Conservation (phyloP, 2,329 filamentous ascomycete species). For the Sordariomycetes sp. region DNA sequence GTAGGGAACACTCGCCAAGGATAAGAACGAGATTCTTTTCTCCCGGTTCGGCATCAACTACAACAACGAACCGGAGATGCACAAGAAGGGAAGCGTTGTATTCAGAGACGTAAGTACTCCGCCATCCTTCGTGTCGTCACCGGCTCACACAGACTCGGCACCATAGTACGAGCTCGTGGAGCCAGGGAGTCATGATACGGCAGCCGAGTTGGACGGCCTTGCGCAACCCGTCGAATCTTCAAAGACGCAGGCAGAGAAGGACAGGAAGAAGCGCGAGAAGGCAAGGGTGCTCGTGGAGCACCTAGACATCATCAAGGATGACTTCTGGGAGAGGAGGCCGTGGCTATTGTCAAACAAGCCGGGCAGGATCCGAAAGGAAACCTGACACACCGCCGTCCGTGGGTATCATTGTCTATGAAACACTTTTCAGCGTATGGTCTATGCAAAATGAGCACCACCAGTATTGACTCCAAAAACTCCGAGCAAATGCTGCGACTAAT, state of each 20-base stretch:
- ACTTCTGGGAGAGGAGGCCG: slow-evolving; percentile 81
- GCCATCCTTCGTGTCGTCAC: not conserved
- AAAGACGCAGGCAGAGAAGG: slow-evolving; percentile 73
- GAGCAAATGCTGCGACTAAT: not conserved
- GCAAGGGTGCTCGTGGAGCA: slow-evolving; percentile 75
- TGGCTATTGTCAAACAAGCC: slow-evolving; percentile 73
- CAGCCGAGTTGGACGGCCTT: slow-evolving; percentile 33
- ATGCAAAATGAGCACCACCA: not conserved
- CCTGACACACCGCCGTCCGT: slow-evolving; percentile 14
- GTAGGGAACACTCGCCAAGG: slow-evolving; percentile 69
- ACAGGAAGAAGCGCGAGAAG: slow-evolving; percentile 71
- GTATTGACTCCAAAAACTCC: not conserved
- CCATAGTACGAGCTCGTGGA: slow-evolving; percentile 62
- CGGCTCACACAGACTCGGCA: slow-evolving; percentile 12
- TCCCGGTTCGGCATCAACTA: slow-evolving; percentile 88
- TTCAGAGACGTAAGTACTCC: slow-evolving; percentile 59
- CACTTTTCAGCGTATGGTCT: not conserved
- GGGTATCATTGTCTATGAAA: slow-evolving; percentile 16
- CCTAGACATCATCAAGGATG: slow-evolving; percentile 88
- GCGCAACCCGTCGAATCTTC: slow-evolving; percentile 50
- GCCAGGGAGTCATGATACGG: slow-evolving; percentile 33
- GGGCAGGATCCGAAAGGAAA: slow-evolving; percentile 56
- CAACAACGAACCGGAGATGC: slow-evolving; percentile 90
- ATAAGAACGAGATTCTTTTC: slow-evolving; percentile 96
- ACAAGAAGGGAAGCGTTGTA: slow-evolving; percentile 84